These are phyloP conservation scores for Limnanthes douglasii DNA, from an alignment of 345 rosid genomes.

Conservation along the genomic window DNA sequence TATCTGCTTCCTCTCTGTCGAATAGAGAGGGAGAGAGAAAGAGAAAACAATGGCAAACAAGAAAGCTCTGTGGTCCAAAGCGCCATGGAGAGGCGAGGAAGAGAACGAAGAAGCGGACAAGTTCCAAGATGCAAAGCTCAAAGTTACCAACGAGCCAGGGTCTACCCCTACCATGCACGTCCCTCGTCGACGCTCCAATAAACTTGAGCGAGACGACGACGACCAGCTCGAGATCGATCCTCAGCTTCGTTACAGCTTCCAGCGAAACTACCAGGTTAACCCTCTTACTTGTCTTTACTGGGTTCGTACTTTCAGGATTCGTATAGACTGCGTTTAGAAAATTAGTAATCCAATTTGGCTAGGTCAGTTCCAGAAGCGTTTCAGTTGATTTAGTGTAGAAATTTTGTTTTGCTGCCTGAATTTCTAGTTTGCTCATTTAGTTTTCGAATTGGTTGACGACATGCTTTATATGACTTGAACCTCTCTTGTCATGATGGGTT, in stretches of 20 bases:
- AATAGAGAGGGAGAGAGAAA: no score
- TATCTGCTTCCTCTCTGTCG: no score
- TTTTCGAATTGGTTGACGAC: no score
- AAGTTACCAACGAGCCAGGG: conserved; percentile 60
- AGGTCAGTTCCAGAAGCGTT: no score
- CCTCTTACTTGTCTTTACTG: not conserved
- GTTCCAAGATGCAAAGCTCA: conserved; percentile 63
- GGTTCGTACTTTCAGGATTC: no score
- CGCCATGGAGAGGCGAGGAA: conserved; percentile 92
- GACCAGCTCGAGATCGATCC: conserved; percentile 70
- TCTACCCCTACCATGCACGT: conserved; percentile 70
- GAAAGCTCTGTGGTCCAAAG: conserved; percentile 61
- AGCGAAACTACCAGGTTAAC: conserved; percentile 68
- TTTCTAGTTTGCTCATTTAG: no score
- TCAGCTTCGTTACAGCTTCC: conserved; percentile 93
- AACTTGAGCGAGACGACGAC: conserved; percentile 21
- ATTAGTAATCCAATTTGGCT: no score
- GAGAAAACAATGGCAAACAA: conserved; percentile 21
- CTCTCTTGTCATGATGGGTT: no score
- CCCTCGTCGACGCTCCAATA: conserved; percentile 24
- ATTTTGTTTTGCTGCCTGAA: no score
- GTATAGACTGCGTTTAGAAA: no score
- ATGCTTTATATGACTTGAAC: no score
- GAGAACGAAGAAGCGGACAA: conserved; percentile 35
- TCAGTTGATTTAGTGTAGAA: no score